A percentile compares a stretch with the other conserved stretches of the same genome.
Evolutionary conservation across 768 basidiomycete species (phyloP).

Genomic region (Termitomyces heimii): DNA sequence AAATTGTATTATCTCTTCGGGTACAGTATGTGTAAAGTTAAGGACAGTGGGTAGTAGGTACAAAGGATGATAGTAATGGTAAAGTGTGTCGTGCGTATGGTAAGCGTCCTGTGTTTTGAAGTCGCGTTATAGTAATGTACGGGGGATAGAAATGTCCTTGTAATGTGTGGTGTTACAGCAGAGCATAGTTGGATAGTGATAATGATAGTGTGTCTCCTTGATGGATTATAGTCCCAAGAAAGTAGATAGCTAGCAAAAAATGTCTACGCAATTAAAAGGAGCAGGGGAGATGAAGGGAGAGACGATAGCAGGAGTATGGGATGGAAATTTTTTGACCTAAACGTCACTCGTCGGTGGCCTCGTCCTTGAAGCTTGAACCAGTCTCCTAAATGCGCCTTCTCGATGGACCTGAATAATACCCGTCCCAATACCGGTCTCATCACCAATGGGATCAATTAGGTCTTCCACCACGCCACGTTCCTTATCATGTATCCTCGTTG

Average conservation of each 20-base stretch:
- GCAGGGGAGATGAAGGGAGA: constrained; percentile 10
- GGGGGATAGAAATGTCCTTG: constrained; percentile 3
- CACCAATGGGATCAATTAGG: constrained; percentile 8
- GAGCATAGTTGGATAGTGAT: constrained; percentile 16
- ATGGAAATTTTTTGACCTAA: background rate
- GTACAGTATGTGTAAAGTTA: constrained; percentile 5
- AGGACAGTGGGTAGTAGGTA: constrained; percentile 12
- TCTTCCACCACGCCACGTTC: constrained; percentile 11
- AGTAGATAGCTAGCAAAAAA: constrained; percentile 20
- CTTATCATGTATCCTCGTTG: constrained; percentile 21
- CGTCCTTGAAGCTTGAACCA: constrained; percentile 24
- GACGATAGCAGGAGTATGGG: background rate
- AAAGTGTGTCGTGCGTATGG: constrained; percentile 3
- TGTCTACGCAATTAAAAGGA: constrained; percentile 5
- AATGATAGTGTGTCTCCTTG: constrained; percentile 14
- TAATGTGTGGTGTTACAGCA: constrained; percentile 7
- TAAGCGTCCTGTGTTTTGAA: constrained; percentile 1
- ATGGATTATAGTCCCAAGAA: constrained; percentile 2
- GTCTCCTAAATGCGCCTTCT: constrained; percentile 22
- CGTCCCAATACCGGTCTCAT: constrained; percentile 15
- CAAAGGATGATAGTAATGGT: constrained; percentile 6
- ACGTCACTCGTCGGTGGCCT: constrained; percentile 13
- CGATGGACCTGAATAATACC: constrained; percentile 15
- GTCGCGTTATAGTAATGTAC: constrained; percentile 6
- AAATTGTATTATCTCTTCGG: constrained; percentile 3